These are phyloP conservation scores for Mycena rebaudengoi DNA, from an alignment of 768 basidiomycete species.

Conservation along the genomic window DNA sequence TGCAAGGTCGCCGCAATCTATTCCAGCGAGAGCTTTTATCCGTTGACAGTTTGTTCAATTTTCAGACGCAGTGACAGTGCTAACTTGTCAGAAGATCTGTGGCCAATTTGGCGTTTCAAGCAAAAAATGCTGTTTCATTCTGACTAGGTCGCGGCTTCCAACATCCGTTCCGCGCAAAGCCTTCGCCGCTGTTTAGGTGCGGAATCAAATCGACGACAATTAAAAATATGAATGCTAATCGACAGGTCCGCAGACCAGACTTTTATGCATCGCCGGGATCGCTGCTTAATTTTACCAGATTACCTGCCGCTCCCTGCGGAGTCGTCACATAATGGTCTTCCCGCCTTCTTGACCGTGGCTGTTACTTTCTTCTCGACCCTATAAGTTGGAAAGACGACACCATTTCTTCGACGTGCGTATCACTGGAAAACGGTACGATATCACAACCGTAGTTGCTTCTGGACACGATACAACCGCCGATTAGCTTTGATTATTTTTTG, in stretches of 20 bases:
- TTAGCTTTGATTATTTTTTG: slow-evolving; percentile 9
- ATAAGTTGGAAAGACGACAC: neutral
- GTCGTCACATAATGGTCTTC: neutral
- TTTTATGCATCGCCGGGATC: slow-evolving; percentile 18
- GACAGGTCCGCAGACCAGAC: slow-evolving; percentile 13
- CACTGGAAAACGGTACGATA: neutral
- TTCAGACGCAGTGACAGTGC: no score
- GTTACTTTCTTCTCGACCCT: no score
- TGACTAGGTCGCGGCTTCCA: neutral
- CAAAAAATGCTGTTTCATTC: neutral
- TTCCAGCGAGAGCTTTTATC: no score
- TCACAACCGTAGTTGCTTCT: neutral
- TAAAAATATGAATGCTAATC: slow-evolving; percentile 7
- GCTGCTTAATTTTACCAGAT: slow-evolving; percentile 14
- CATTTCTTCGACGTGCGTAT: neutral
- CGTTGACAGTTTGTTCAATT: no score
- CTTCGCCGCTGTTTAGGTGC: neutral
- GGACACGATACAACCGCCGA: slow-evolving; percentile 6
- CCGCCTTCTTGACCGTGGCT: neutral
- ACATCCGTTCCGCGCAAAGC: neutral
- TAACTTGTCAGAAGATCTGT: no score
- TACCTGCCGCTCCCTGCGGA: slow-evolving; percentile 15
- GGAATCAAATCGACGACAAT: neutral
- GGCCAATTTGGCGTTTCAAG: no score
- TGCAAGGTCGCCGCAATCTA: no score